A percentile compares a stretch with the other conserved stretches of the same genome.
Conservation (phyloP, 192 early-diverging fungal genomes). For the Coemansia sp. region DNA sequence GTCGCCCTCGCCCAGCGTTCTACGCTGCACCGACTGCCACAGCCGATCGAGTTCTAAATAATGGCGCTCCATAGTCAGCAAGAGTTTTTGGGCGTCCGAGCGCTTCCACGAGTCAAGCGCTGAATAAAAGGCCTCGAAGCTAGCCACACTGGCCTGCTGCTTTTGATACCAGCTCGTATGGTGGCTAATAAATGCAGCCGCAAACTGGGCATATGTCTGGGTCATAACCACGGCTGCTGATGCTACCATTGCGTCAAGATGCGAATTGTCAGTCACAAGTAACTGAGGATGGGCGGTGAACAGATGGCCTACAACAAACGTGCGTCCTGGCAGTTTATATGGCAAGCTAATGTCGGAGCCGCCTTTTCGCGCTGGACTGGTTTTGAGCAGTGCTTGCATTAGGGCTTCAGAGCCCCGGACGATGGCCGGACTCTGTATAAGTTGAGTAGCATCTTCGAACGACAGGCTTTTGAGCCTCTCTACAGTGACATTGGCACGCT, state of each 20-base stretch:
- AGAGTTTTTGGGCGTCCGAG: conserved; percentile 33
- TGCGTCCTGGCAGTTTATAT: conserved; percentile 27
- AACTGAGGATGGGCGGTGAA: conserved; percentile 40
- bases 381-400: conserved; percentile 19
- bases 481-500: conserved; percentile 17
- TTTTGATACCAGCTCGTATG: conserved; percentile 23
- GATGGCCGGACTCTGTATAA: conserved; percentile 26
- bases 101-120: conserved; percentile 51
- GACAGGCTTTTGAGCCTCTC: conserved; percentile 19
- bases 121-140: conserved; percentile 36
- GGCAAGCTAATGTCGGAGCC: background rate
- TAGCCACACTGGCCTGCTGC: conserved; percentile 26
- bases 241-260: conserved; percentile 34
- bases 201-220: conserved; percentile 27
- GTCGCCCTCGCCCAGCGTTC: conserved; percentile 43
- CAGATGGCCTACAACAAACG: conserved; percentile 34
- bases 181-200: conserved; percentile 3
- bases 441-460: conserved; percentile 36
- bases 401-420: conserved; percentile 23
- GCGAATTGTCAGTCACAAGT: conserved; percentile 28
- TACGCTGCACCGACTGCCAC: conserved; percentile 50
- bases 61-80: conserved; percentile 42
- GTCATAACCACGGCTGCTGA: conserved; percentile 34
- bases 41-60: conserved; percentile 51
- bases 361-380: background rate